Evolutionary conservation across 2,329 filamentous ascomycete genomes (phyloP), one percentile per base, ranked within the genome.

Genomic region (Cladorrhinum sp.): DNA sequence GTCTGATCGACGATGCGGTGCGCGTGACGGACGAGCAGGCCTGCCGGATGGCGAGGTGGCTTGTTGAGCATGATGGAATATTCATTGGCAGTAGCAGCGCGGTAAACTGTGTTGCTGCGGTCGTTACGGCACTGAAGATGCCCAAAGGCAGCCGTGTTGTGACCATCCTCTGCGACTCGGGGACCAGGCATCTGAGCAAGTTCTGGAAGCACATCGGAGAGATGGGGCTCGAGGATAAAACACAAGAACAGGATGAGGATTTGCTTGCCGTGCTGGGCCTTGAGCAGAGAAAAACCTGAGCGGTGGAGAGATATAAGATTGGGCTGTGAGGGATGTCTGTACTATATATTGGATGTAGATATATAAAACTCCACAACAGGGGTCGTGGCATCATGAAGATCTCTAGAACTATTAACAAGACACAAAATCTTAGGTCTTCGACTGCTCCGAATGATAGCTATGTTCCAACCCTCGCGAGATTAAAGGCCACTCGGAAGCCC

Each of bases 11-110:
- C 73, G 92, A 97, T 75, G 94, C 95, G 2, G 86, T 98, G 39
- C 85, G 88, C 62, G 92, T 99, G 14, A 91, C 86, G 2, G 96
- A 99, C 74, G 85, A 86, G 55, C 93, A 99, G 78, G 95, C 95
- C 12, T 86, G 91, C 73, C 83, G 82, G 58, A 99, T 99, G 95
- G 95, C 94, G n/a, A 82, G 91, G 64, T 98, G 92, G 92, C 78
- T 99, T 46, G 94, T 97, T 8, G 93, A 98, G 76, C 89, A 93
- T 65, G 95, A 99, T 74, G 95, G 95, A 7, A 87, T 99, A 57
- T 99, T 99, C 70, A 82, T 93, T 46, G 96, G 95, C 8, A 96
- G 93, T 73, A 96, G 92, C 73, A 96, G 90, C 74, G 90, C 93
- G n/a, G 94, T 99, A 57, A 99, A 99, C 74, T 96, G 93, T 81